phyloP scores from a whole-genome alignment of 805 yeast genomes.

The Candida peoriensis region DNA sequence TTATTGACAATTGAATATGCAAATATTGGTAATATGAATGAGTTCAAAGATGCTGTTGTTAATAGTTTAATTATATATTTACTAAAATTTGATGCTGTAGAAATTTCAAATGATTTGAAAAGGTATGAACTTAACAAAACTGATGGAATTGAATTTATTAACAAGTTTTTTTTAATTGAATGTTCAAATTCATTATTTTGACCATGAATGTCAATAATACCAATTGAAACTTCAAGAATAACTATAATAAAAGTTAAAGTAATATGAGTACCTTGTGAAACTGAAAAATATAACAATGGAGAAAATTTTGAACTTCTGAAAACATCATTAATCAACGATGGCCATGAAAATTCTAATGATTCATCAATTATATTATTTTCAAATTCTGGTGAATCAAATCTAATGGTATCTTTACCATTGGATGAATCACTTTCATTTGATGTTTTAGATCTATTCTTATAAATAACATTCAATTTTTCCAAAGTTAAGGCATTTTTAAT shows the following conservation, averaged over 20 bases:
- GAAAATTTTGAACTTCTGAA: slow-evolving; percentile 17
- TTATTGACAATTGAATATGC: slow-evolving; percentile 7
- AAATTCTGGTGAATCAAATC: background rate
- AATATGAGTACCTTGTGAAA: slow-evolving; percentile 19
- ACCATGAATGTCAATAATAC: slow-evolving; percentile 13
- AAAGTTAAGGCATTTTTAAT: slow-evolving; percentile 9
- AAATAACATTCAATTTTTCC: slow-evolving; percentile 15
- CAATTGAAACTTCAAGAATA: slow-evolving; percentile 5
- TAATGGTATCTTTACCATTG: background rate
- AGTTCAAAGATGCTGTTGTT: slow-evolving; percentile 9
- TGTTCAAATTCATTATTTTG: slow-evolving; percentile 8
- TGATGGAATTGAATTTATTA: slow-evolving; percentile 15
- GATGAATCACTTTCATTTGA: background rate
- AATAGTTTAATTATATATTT: slow-evolving; percentile 6
- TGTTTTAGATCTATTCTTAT: slow-evolving; percentile 7
- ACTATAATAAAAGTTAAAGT: slow-evolving; percentile 8
- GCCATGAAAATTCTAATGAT: slow-evolving; percentile 23
- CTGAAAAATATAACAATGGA: slow-evolving; percentile 10
- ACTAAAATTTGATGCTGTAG: background rate
- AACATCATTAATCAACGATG: slow-evolving; percentile 20
- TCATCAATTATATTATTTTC: slow-evolving; percentile 13
- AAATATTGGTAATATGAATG: slow-evolving; percentile 17
- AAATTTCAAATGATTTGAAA: slow-evolving; percentile 15
- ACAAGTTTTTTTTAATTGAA: slow-evolving; percentile 5
- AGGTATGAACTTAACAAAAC: slow-evolving; percentile 15